A percentile compares a stretch with the other conserved stretches of the same genome.
Conservation (phyloP, 1,139 yeast genomes). For the Blastobotrys indianensis region DNA sequence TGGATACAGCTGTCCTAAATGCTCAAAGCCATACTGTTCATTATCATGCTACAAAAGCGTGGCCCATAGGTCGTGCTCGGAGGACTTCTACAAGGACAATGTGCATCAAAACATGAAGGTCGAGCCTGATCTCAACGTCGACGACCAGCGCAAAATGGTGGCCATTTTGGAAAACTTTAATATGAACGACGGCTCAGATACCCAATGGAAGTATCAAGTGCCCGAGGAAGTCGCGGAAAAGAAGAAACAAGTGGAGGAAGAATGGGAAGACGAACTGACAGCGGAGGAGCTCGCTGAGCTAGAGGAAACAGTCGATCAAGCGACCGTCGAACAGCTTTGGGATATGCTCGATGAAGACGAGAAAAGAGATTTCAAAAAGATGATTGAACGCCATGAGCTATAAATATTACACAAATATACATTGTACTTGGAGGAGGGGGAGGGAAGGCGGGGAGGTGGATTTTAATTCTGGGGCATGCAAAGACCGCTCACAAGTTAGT, state of each 20-base stretch:
- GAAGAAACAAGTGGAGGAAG: slow-evolving; percentile 8
- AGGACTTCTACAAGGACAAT: slow-evolving; percentile 18
- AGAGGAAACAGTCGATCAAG: slow-evolving; percentile 16
- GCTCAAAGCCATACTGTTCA: slow-evolving; percentile 21
- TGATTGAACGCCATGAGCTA: slow-evolving; percentile 12
- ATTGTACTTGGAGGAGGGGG: neutral
- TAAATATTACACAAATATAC: neutral
- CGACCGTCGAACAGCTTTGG: slow-evolving; percentile 17
- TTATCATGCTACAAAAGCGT: slow-evolving; percentile 22
- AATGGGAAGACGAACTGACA: slow-evolving; percentile 13
- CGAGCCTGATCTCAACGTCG: slow-evolving; percentile 4
- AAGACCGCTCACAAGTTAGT: neutral
- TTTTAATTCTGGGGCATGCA: neutral
- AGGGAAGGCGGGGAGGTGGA: no score
- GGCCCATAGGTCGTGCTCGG: slow-evolving; percentile 20
- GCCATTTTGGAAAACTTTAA: slow-evolving; percentile 17
- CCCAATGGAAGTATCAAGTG: slow-evolving; percentile 21
- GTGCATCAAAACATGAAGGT: slow-evolving; percentile 12
- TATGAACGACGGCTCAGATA: slow-evolving; percentile 13
- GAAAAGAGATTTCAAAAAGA: slow-evolving; percentile 14
- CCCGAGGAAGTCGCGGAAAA: slow-evolving; percentile 12
- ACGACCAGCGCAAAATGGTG: slow-evolving; percentile 16
- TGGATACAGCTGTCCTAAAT: slow-evolving; percentile 25
- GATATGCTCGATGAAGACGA: slow-evolving; percentile 19
- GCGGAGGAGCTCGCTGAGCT: slow-evolving; percentile 14